Evolutionary conservation across 257 asterid species (phyloP), one percentile per base, ranked within the genome.

Genomic region (Verbena officinalis): DNA sequence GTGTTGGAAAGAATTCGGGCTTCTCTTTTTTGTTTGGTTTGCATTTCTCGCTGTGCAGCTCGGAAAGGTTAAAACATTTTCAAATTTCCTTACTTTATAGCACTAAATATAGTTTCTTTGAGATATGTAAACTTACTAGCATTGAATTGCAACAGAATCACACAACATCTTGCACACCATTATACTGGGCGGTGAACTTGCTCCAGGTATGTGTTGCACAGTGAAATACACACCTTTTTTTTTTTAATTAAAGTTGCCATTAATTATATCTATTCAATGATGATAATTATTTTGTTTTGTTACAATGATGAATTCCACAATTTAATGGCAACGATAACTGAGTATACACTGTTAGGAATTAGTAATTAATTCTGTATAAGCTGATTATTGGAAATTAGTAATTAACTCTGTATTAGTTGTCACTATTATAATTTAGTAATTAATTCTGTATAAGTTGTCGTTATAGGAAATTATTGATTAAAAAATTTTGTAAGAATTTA

Each of bases 1-100:
- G 51, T 74, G 82, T 70, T 93, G 97, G 99, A 93, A 86, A 81
- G 97, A 93, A 69, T 76, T 81, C 22, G 92, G 96, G 76, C 96
- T 93, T 76, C 95, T 93, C 45, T 38, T 17, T 65, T 80, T 90
- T 14, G 99, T 90, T 45, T 93, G 99, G 99, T n/a, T 90, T 24
- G 77, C 88, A 7, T 93, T 83, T 76, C 95, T 93, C 59, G 90
- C 71, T 8, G 78, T 93, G 46, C 99, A 93, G 67, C 49, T 93
- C 69, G 59, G 65, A 72, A 93, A 93, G 99, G 99, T 93, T 59
- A 9, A 11, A 33, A 13, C n/a, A 53, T 20, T 45, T 6, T 67
- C 50, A 65, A 33, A 59, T 17, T 23, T 46, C 4, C 33, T 34
- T 19, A 17, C 72, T 49, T 38, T 46, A 7, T 1, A n/a, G 36